Evolutionary conservation across 2,329 filamentous ascomycete species (phyloP).

Genomic region (Rhinocladiella similis): DNA sequence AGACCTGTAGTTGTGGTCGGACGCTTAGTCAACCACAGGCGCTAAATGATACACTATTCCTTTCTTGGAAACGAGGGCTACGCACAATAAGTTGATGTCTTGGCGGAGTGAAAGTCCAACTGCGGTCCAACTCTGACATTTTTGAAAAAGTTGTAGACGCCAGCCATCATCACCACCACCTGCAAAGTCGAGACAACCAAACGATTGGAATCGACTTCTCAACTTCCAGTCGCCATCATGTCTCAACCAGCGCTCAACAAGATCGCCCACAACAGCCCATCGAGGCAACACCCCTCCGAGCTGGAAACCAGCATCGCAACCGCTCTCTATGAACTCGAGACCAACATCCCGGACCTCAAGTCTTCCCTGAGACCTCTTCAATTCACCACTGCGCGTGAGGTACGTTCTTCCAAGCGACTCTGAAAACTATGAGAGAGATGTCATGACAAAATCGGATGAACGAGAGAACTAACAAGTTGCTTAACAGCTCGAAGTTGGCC

Average conservation of each 20-base stretch:
- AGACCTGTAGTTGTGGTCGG: too few relatives aligned
- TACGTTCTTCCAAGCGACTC: too few relatives aligned
- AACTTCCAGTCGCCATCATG: slow-evolving; percentile 53
- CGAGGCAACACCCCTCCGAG: slow-evolving; percentile 93
- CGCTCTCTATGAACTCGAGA: slow-evolving; percentile 98
- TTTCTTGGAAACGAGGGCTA: too few relatives aligned
- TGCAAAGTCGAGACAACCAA: slow-evolving; percentile 20
- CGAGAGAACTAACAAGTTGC: slow-evolving; percentile 28
- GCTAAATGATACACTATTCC: too few relatives aligned
- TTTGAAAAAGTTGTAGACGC: background rate
- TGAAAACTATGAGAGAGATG: too few relatives aligned
- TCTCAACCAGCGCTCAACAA: slow-evolving; percentile 78
- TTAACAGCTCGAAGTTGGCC: slow-evolving; percentile 96
- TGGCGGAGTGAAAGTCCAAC: too few relatives aligned
- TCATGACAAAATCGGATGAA: background rate
- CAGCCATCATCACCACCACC: slow-evolving; percentile 5
- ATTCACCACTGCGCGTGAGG: slow-evolving; percentile 98
- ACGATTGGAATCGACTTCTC: slow-evolving; percentile 15
- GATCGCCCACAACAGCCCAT: slow-evolving; percentile 96
- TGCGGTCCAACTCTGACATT: too few relatives aligned
- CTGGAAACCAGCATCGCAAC: slow-evolving; percentile 95
- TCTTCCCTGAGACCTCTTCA: slow-evolving; percentile 93
- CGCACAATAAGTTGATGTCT: too few relatives aligned
- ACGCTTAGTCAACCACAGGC: too few relatives aligned
- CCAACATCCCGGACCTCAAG: slow-evolving; percentile 98